Evolutionary conservation across 2,329 filamentous ascomycete species (phyloP).

Genomic region (Penicillium sp.): DNA sequence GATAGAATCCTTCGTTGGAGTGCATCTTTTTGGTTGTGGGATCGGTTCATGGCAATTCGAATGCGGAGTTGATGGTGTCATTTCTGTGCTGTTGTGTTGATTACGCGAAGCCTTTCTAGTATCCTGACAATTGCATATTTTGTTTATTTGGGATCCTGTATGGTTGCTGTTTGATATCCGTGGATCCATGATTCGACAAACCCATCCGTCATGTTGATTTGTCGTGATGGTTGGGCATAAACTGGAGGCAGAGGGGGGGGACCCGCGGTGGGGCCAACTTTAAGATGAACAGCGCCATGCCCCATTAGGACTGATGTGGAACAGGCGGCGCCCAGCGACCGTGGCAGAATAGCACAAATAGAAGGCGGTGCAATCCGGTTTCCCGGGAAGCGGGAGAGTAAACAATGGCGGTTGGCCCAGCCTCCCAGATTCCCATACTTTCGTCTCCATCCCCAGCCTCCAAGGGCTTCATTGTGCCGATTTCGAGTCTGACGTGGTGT

Average conservation of each 20-base stretch:
- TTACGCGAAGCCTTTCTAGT: conserved; percentile 5
- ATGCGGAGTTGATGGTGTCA: not conserved
- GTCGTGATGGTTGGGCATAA: conserved; percentile 4
- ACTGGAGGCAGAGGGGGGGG: conserved; percentile 28
- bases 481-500: conserved; percentile 28
- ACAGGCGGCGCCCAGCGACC: not conserved
- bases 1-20: conserved; percentile 7
- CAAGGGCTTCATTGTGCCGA: conserved; percentile 21
- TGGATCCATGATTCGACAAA: not conserved
- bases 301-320: conserved; percentile 17
- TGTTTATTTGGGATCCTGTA: not conserved
- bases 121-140: not conserved
- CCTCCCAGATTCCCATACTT: conserved; percentile 40
- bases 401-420: conserved; percentile 50
- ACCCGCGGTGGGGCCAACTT: conserved; percentile 20
- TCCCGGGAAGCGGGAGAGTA: conserved; percentile 42
- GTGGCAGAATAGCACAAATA: conserved; percentile 15
- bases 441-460: conserved; percentile 42
- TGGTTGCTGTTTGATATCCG: not conserved
- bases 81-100: conserved; percentile 6
- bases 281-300: conserved; percentile 17
- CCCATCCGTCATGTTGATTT: not conserved
- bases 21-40: conserved; percentile 12
- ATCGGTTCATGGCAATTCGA: not conserved
- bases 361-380: conserved; percentile 41